phyloP scores from a whole-genome alignment of 331 rosid genomes.

The Pyracantha coccinea region DNA sequence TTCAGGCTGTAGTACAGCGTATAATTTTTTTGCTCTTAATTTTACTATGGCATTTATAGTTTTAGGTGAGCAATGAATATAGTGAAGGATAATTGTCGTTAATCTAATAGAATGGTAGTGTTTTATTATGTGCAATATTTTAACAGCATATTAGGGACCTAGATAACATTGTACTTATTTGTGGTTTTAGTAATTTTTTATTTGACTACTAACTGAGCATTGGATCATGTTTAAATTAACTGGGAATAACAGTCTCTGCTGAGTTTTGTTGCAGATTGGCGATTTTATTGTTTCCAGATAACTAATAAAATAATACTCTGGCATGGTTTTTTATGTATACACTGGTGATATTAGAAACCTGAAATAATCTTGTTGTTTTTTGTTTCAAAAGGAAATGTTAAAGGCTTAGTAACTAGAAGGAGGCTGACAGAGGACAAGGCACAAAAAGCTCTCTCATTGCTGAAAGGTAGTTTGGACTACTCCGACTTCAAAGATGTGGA shows the following conservation, averaged over 20 bases:
- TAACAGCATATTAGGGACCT: background rate
- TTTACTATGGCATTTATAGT: background rate
- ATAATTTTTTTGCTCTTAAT: background rate
- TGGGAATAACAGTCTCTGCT: background rate
- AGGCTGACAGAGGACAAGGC: conserved; percentile 66
- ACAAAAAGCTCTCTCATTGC: conserved; percentile 46
- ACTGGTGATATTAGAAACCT: background rate
- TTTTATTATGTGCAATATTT: background rate
- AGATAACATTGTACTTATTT: background rate
- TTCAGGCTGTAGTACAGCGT: no score
- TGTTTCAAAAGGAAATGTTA: conserved; percentile 54
- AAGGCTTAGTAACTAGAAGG: conserved; percentile 53
- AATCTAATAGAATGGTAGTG: background rate
- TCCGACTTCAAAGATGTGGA: conserved; percentile 76
- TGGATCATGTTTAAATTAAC: background rate
- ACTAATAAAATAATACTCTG: background rate
- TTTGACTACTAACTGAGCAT: background rate
- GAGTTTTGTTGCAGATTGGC: background rate
- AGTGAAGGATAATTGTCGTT: background rate
- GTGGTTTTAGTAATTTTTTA: background rate
- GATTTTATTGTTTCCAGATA: background rate
- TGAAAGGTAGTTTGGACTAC: conserved; percentile 85
- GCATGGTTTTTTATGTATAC: background rate
- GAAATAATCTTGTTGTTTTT: background rate
- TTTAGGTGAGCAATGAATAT: background rate